Base-by-base conservation (phyloP, 768 basidiomycete species). In the Tylopilus vinaceipallidus region DNA sequence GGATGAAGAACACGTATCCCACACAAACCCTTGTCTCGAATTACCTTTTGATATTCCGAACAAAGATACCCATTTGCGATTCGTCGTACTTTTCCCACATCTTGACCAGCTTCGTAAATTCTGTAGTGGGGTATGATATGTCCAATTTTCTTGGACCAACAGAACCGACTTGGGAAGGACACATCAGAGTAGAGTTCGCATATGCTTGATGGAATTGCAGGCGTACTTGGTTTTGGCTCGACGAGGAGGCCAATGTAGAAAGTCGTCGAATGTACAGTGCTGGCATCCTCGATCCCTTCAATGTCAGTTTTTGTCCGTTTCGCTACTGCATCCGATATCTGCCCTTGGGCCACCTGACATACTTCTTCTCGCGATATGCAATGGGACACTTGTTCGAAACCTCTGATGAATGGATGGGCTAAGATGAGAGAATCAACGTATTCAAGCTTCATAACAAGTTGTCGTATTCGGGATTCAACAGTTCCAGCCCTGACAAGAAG, bases 381-480 rank as follows among this genome's bases (percentile, higher is more conserved):
- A 68, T 91, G 82, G 27, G 81, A 84, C 9, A 85, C 77, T 76
- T 90, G 89, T 55, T 94, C 90, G 65, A 97, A 94, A 42, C 93
- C 92, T 68, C 91, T 94, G 71, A 91, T 79, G 73, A 92, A 97
- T 29, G 97, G 97, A 73, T 98, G 97, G 40, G 94, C 95, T 50
- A 94, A 75, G 48, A 84, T 82, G 60, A 99, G 76, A 49, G 91
- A 86, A 53, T 98, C 97, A 59, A 94, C 92, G 59, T 86, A 91
- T 75, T 98, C 95, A 45, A 99, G 84, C 73, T 97, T 97, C 86
- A 95, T 95, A 47, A 99, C 94, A 24, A 99, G 79, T 68, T 94
- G 94, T 37, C 97, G 85, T 74, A 98, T 79, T 60, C 90, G 83
- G 19, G 97, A 98, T 73, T 99, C 95, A 24, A 99, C 97, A n/a